Conservation (phyloP, 176 grass and related monocot genomes). For the Areca catechu region DNA sequence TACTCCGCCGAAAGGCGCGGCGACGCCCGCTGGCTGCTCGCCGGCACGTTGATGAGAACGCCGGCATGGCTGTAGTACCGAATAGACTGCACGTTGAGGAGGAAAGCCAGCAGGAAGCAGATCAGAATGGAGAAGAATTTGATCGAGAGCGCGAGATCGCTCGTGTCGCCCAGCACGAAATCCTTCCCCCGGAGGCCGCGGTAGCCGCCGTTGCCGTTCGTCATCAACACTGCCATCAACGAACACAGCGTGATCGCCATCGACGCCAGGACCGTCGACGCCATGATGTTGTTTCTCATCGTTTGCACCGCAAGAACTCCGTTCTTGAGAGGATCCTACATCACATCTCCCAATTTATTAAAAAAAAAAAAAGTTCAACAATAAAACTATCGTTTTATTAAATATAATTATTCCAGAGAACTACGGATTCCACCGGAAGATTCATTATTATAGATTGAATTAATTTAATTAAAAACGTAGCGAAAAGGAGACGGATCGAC, state of each 20-base stretch:
- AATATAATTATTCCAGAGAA: too few species aligned
- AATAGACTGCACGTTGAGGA: constrained; percentile 77
- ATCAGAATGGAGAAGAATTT: constrained; percentile 73
- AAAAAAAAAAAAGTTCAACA: background rate
- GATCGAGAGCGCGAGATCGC: constrained; percentile 18
- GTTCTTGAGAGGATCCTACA: constrained; percentile 56
- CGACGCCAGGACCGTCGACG: constrained; percentile 68
- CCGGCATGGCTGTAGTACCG: constrained; percentile 74
- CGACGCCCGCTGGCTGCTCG: background rate
- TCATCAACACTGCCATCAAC: constrained; percentile 61
- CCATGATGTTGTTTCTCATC: constrained; percentile 92
- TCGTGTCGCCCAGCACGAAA: constrained; percentile 22
- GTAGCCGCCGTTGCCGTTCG: constrained; percentile 1
- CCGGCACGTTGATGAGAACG: constrained; percentile 52
- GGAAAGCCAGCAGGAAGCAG: constrained; percentile 78
- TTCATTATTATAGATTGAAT: too few species aligned
- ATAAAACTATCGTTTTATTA: background rate
- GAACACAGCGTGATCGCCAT: constrained; percentile 72
- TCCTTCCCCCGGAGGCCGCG: background rate
- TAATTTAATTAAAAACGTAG: too few species aligned
- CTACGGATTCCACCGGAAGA: too few species aligned
- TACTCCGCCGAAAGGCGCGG: constrained; percentile 24
- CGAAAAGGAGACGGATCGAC: background rate
- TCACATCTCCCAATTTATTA: too few species aligned
- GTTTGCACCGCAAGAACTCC: constrained; percentile 76